These are phyloP conservation scores for Penicillium daleae DNA, from an alignment of 495 filamentous ascomycete species.

Conservation along the genomic window DNA sequence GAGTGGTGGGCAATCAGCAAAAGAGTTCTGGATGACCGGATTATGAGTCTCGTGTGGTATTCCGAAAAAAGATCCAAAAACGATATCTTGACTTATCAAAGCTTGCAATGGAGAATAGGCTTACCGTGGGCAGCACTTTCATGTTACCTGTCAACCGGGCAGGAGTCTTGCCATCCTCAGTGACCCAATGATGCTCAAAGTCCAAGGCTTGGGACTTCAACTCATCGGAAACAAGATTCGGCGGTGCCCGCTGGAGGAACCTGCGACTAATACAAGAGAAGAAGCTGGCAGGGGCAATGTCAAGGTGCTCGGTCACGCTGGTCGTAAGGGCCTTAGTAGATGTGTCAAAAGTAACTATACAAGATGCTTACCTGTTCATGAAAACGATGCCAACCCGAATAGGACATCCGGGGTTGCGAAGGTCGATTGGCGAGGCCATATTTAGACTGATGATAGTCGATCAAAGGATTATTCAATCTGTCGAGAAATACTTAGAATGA, in stretches of 20 bases:
- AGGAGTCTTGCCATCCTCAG: not conserved
- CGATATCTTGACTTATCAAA: too few species aligned
- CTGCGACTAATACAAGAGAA: not conserved
- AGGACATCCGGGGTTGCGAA: not conserved
- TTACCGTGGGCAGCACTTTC: not conserved
- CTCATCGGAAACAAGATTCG: not conserved
- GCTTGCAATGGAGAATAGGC: not conserved
- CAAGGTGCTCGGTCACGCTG: not conserved
- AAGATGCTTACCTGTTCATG: not conserved
- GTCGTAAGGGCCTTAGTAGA: not conserved
- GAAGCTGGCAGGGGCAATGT: not conserved
- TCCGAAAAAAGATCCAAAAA: too few species aligned
- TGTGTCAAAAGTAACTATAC: not conserved
- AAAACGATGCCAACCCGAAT: not conserved
- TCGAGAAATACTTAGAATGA: not conserved
- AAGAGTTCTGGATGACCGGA: not conserved
- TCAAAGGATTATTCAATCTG: not conserved
- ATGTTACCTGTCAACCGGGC: not conserved
- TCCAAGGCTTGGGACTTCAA: not conserved
- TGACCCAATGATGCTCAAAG: not conserved
- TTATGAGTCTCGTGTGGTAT: not conserved
- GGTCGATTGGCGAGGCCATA: not conserved
- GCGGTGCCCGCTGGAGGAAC: not conserved
- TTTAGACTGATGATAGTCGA: not conserved
- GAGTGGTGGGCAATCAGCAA: not conserved